A percentile compares a stretch with the other conserved stretches of the same genome.
phyloP scores from a whole-genome alignment of 352 stramenopile species.

The Thraustochytrium sp. region DNA sequence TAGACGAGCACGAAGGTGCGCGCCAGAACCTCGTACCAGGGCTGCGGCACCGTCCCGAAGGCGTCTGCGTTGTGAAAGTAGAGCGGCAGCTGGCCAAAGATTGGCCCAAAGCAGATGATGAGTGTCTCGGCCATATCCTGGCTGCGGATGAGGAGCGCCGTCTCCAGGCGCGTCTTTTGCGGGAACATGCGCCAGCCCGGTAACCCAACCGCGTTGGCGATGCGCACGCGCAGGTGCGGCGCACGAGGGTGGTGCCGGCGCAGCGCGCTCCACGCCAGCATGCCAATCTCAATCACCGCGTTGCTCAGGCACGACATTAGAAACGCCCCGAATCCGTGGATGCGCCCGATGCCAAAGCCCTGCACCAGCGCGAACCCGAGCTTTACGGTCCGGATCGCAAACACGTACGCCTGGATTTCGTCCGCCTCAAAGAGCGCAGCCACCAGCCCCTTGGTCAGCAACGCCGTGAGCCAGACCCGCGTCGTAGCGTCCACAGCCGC shows the following conservation, averaged over 20 bases:
- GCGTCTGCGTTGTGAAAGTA: not conserved
- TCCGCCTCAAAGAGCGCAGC: not conserved
- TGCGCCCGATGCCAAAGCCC: not conserved
- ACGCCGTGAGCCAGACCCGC: not conserved
- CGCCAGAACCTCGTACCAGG: not conserved
- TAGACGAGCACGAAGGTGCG: not conserved
- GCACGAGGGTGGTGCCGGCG: not conserved
- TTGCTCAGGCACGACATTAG: not conserved
- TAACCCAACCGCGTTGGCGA: not conserved
- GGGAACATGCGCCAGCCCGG: constrained; percentile 1
- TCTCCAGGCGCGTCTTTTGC: constrained; percentile 18
- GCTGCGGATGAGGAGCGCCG: not conserved
- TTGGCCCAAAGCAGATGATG: not conserved
- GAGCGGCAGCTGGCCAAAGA: not conserved
- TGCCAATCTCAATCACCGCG: not conserved
- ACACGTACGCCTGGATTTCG: constrained; percentile 2
- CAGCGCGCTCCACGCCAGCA: not conserved
- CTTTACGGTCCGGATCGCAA: constrained; percentile 6
- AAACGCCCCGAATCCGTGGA: not conserved
- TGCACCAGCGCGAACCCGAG: not conserved
- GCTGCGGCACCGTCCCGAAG: not conserved
- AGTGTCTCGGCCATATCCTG: not conserved
- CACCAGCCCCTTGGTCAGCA: constrained; percentile 3
- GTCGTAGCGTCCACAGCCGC: not conserved
- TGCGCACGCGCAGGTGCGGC: not conserved